Evolutionary conservation across 2,329 filamentous ascomycete species (phyloP).

Genomic region (Neofusicoccum kwambonambiense): DNA sequence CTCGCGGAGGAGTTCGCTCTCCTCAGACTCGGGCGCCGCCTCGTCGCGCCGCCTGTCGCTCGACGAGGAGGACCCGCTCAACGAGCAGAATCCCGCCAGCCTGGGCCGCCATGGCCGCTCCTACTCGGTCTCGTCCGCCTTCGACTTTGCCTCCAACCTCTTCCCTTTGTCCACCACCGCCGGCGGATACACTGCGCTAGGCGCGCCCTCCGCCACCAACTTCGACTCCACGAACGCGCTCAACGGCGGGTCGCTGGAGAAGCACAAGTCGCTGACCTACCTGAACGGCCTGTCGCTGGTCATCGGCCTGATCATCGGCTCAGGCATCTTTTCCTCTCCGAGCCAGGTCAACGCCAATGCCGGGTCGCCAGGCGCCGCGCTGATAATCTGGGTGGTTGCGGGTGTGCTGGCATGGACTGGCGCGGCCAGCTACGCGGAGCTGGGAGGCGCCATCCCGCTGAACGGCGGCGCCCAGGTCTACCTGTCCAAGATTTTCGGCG

Average conservation of each 20-base stretch:
- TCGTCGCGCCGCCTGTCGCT: constrained; percentile 92
- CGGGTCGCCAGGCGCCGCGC: constrained; percentile 82
- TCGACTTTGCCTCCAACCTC: constrained; percentile 90
- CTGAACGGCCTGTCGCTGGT: constrained; percentile 90
- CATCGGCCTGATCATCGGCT: constrained; percentile 90
- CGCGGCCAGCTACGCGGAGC: constrained; percentile 89
- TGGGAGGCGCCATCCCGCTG: constrained; percentile 91
- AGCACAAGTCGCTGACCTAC: constrained; percentile 93
- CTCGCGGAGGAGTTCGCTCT: constrained; percentile 67
- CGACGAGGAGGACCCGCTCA: constrained; percentile 78
- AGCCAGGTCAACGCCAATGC: constrained; percentile 90
- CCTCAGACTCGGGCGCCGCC: constrained; percentile 77
- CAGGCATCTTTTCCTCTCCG: constrained; percentile 92
- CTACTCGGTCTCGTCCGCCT: constrained; percentile 88
- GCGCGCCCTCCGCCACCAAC: constrained; percentile 63
- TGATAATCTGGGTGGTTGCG: constrained; percentile 89
- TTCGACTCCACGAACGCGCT: constrained; percentile 57
- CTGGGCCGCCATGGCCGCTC: constrained; percentile 59
- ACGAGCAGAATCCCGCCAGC: constrained; percentile 56
- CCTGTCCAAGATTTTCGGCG: constrained; percentile 92
- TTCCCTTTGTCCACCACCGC: constrained; percentile 87
- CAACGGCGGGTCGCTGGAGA: constrained; percentile 81
- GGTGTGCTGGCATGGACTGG: constrained; percentile 96
- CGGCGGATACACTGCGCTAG: constrained; percentile 78
- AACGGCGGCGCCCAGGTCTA: constrained; percentile 96